A percentile compares a stretch with the other conserved stretches of the same genome.
phyloP scores from a whole-genome alignment of 257 asterid genomes.

The Lithospermum erythrorhizon region DNA sequence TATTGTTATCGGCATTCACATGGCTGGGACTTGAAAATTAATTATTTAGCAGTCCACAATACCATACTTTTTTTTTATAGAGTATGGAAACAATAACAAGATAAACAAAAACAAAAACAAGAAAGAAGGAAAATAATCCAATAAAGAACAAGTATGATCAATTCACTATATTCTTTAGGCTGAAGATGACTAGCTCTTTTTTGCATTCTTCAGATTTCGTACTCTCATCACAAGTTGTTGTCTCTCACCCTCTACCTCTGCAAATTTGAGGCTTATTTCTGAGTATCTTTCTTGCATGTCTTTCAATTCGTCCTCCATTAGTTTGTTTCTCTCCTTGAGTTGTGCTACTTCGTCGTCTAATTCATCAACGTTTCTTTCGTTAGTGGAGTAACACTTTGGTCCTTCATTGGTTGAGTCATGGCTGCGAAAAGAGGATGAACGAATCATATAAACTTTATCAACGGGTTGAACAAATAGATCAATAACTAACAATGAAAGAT shows the following conservation, averaged over 20 bases:
- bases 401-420: conserved; percentile 7
- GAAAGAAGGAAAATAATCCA: background rate
- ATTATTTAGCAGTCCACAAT: no score
- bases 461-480: no score
- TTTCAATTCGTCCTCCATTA: conserved; percentile 69
- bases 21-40: no score
- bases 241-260: conserved; percentile 97
- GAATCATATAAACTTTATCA: background rate
- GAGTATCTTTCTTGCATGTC: conserved; percentile 98
- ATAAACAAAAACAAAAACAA: background rate
- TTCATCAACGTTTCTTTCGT: conserved; percentile 17
- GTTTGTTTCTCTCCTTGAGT: conserved; percentile 47
- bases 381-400: conserved; percentile 4
- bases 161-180: background rate
- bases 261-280: conserved; percentile 94
- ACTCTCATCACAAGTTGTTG: conserved; percentile 90
- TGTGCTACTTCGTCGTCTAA: conserved; percentile 25
- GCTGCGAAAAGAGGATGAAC: conserved; percentile 19
- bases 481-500: no score
- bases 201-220: conserved; percentile 65
- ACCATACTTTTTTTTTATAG: no score
- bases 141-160: background rate
- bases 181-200: conserved; percentile 25
- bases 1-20: no score
- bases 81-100: background rate